Conservation (phyloP, 257 asterid genomes). For the Ajuga chamaepitys region DNA sequence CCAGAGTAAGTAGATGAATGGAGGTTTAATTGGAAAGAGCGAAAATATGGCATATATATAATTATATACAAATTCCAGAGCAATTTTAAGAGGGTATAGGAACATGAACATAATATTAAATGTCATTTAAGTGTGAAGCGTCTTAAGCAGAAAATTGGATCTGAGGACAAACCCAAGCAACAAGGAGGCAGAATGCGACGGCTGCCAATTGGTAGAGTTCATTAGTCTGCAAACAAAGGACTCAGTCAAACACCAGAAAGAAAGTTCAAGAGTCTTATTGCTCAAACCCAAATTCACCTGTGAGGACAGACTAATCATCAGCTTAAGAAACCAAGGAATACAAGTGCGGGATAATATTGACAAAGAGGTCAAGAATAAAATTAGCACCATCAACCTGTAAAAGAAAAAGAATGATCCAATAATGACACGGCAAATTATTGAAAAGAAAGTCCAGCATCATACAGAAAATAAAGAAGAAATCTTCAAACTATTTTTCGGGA, state of each 20-base stretch:
- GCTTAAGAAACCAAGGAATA: slow-evolving; percentile 68
- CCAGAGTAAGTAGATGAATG: background rate
- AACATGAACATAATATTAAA: slow-evolving; percentile 4
- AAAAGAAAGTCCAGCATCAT: slow-evolving; percentile 8
- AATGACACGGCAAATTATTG: slow-evolving; percentile 8
- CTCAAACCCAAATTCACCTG: slow-evolving; percentile 43
- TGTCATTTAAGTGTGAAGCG: background rate
- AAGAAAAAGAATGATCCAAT: slow-evolving; percentile 13
- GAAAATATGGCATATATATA: background rate
- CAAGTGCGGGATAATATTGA: slow-evolving; percentile 51
- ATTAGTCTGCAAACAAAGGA: slow-evolving; percentile 57
- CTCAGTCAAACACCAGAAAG: slow-evolving; percentile 24
- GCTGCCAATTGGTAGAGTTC: slow-evolving; percentile 83
- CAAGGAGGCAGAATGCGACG: slow-evolving; percentile 86
- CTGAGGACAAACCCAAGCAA: slow-evolving; percentile 68
- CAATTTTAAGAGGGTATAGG: slow-evolving; percentile 10
- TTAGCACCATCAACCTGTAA: slow-evolving; percentile 56
- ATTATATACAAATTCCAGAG: background rate
- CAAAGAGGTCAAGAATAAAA: slow-evolving; percentile 44
- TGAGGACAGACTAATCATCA: slow-evolving; percentile 76
- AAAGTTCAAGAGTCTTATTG: slow-evolving; percentile 12
- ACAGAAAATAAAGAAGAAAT: background rate
- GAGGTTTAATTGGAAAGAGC: background rate
- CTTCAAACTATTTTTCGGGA: slow-evolving; percentile 6
- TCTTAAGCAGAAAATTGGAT: slow-evolving; percentile 21